phyloP scores from a whole-genome alignment of 129 eudicot genomes.

The Ambrosia trifida region DNA sequence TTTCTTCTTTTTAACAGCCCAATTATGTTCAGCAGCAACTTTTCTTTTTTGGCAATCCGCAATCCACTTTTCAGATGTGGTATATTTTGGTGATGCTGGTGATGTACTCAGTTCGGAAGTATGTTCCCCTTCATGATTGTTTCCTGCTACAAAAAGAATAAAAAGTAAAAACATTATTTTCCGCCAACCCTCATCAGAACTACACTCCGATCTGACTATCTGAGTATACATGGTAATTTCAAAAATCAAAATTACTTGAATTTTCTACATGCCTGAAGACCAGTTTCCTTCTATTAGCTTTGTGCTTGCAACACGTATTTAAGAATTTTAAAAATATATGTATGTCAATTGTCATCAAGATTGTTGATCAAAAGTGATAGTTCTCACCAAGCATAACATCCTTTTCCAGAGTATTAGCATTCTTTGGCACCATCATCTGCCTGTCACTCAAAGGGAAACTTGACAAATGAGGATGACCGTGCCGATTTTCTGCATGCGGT shows the following conservation, averaged over 20 bases:
- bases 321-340: neutral
- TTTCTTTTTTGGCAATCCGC: slow-evolving; percentile 73
- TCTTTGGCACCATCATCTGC: slow-evolving; percentile 39
- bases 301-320: neutral
- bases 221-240: slow-evolving; percentile 12
- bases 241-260: slow-evolving; percentile 3
- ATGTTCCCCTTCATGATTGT: slow-evolving; percentile 52
- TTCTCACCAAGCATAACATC: slow-evolving; percentile 55
- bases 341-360: neutral
- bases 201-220: slow-evolving; percentile 33
- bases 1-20: slow-evolving; percentile 75
- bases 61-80: slow-evolving; percentile 84
- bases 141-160: slow-evolving; percentile 34
- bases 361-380: slow-evolving; percentile 8
- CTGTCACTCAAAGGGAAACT: slow-evolving; percentile 45
- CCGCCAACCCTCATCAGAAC: slow-evolving; percentile 19
- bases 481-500: slow-evolving; percentile 39
- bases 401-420: slow-evolving; percentile 40
- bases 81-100: slow-evolving; percentile 61
- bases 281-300: slow-evolving; percentile 18
- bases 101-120: slow-evolving; percentile 36
- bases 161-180: slow-evolving; percentile 17
- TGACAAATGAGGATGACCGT: slow-evolving; percentile 41
- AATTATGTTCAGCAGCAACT: slow-evolving; percentile 49
- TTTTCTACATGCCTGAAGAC: neutral